Evolutionary conservation across 2,329 filamentous ascomycete species (phyloP).

Genomic region (Paecilomyces niveus): DNA sequence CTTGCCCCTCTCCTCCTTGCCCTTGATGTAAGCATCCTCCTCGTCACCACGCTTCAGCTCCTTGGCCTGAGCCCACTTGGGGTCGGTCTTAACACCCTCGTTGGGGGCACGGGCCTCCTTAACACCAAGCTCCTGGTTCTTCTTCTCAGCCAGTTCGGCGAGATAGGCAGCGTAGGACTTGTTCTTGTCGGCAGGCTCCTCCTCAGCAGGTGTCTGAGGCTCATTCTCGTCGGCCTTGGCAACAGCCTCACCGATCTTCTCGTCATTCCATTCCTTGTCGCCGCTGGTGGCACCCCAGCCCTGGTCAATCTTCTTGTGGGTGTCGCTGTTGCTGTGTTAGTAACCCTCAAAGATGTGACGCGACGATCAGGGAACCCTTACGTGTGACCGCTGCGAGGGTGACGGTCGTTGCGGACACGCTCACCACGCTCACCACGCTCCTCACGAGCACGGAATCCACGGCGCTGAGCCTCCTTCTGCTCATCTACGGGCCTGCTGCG

Average conservation of each 20-base stretch:
- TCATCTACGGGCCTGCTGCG: slow-evolving; percentile 72
- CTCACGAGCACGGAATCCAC: slow-evolving; percentile 49
- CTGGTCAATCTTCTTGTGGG: slow-evolving; percentile 56
- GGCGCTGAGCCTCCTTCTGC: slow-evolving; percentile 39
- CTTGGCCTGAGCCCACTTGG: slow-evolving; percentile 90
- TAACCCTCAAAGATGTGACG: slow-evolving; percentile 8
- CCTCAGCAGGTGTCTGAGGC: slow-evolving; percentile 45
- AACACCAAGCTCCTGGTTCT: slow-evolving; percentile 56
- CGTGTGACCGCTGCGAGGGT: slow-evolving; percentile 55
- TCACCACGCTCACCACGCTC: slow-evolving; percentile 51
- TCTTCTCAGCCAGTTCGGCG: slow-evolving; percentile 68
- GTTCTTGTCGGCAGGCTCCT: slow-evolving; percentile 73
- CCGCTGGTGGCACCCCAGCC: slow-evolving; percentile 84
- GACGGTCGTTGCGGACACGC: slow-evolving; percentile 53
- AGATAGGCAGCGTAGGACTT: slow-evolving; percentile 89
- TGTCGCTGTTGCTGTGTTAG: slow-evolving; percentile 28
- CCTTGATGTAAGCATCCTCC: slow-evolving; percentile 68
- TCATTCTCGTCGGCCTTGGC: slow-evolving; percentile 80
- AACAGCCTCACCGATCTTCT: slow-evolving; percentile 84
- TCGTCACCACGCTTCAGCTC: slow-evolving; percentile 47
- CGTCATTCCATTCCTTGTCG: slow-evolving; percentile 78
- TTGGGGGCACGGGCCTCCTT: slow-evolving; percentile 81
- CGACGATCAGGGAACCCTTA: slow-evolving; percentile 32
- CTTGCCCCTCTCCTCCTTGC: slow-evolving; percentile 64
- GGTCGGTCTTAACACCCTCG: slow-evolving; percentile 79